Conservation (phyloP, 2,329 filamentous ascomycete species). For the Thielaviopsis ethacetica region DNA sequence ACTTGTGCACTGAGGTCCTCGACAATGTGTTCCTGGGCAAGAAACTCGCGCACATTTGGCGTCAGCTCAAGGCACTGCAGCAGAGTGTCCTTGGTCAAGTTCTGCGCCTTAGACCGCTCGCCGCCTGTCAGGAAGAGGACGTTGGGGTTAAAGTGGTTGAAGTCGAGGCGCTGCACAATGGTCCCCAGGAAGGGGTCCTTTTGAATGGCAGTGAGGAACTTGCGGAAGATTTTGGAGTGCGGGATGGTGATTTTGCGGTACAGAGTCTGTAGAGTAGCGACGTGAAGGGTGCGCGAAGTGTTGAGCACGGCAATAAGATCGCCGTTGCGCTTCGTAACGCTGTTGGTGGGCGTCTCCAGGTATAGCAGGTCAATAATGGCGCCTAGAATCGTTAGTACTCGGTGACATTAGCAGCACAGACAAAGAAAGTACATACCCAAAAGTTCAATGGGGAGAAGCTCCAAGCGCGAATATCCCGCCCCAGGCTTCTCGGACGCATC, state of each 20-base stretch:
- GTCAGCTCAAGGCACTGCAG: slow-evolving; percentile 54
- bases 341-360: slow-evolving; percentile 55
- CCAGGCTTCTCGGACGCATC: slow-evolving; percentile 11
- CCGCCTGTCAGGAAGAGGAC: slow-evolving; percentile 59
- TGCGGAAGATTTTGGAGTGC: slow-evolving; percentile 69
- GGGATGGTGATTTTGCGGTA: slow-evolving; percentile 70
- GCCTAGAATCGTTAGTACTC: slow-evolving; percentile 27
- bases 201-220: slow-evolving; percentile 55
- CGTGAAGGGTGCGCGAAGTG: slow-evolving; percentile 59
- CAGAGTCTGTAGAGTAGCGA: slow-evolving; percentile 55
- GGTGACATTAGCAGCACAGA: background rate
- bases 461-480: slow-evolving; percentile 40
- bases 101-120: slow-evolving; percentile 58
- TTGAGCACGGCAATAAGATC: slow-evolving; percentile 62
- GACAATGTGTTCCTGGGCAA: slow-evolving; percentile 68
- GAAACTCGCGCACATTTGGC: slow-evolving; percentile 59
- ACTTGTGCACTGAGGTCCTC: slow-evolving; percentile 55
- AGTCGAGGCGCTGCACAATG: slow-evolving; percentile 64
- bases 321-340: slow-evolving; percentile 57
- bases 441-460: slow-evolving; percentile 53
- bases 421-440: slow-evolving; percentile 37
- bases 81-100: slow-evolving; percentile 59
- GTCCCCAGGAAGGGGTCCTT: slow-evolving; percentile 53
- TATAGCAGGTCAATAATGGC: slow-evolving; percentile 60
- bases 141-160: slow-evolving; percentile 72